Percentiles rank a stretch among this genome's conserved stretches.
Evolutionary conservation across 2,329 filamentous ascomycete genomes (phyloP).

Genomic region (Trichoderma brevicompactum): DNA sequence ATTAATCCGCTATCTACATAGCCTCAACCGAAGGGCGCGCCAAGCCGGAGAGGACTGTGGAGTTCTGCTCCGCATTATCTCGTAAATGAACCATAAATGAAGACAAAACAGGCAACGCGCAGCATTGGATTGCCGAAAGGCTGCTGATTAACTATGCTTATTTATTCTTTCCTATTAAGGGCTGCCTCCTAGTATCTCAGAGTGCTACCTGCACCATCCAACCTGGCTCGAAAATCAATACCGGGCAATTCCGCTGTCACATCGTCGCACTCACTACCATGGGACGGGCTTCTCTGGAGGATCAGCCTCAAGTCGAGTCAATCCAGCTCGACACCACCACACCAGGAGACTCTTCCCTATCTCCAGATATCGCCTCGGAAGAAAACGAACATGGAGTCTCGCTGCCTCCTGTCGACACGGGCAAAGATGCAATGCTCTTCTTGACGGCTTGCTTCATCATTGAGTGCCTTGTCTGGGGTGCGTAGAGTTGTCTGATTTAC

Average conservation of each 20-base stretch:
- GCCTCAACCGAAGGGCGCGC: no score
- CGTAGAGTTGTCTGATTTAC: not conserved
- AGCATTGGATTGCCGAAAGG: no score
- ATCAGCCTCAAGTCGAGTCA: constrained; percentile 6
- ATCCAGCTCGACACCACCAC: constrained; percentile 20
- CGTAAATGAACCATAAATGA: no score
- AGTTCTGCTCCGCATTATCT: no score
- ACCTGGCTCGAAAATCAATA: no score
- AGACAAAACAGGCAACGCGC: no score
- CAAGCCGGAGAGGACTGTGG: no score
- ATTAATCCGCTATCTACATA: no score
- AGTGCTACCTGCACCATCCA: no score
- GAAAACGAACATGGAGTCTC: constrained; percentile 32
- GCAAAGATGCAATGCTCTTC: constrained; percentile 44
- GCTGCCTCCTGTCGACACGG: constrained; percentile 40
- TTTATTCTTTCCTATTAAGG: no score
- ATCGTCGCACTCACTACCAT: not conserved
- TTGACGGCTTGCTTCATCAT: constrained; percentile 40
- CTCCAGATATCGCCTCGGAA: constrained; percentile 5
- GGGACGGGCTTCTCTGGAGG: constrained; percentile 3
- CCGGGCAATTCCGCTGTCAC: not conserved
- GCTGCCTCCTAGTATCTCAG: no score
- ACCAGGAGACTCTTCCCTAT: not conserved
- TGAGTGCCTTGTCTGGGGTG: constrained; percentile 45
- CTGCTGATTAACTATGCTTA: no score